Evolutionary conservation across 2,329 filamentous ascomycete genomes (phyloP), one percentile per base, ranked within the genome.

Genomic region (Alternaria longipes): DNA sequence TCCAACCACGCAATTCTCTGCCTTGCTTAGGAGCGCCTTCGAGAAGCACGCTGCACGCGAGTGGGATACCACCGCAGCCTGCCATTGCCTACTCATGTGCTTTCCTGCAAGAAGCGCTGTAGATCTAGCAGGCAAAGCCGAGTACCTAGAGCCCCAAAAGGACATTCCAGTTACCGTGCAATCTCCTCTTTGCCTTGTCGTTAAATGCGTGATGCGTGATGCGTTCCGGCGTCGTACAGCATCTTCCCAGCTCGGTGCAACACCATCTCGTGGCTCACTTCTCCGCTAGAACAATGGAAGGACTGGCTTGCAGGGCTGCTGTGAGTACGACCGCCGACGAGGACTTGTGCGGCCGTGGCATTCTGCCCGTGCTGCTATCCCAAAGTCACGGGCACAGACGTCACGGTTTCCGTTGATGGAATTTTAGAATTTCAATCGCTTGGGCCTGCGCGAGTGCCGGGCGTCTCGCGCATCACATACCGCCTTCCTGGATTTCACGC

Each of bases 371-470:
- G 54, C 42, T 54, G 55, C 42, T 54, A 44, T 54, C 46, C 46
- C 22, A 54, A 51, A 49, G 53, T 54, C 42, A 55, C 51, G 49
- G 36, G 63, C 64, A 65, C 60, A 54, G 65, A 64, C 54, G 45
- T 70, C 63, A 67, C 70, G 73, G 70, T 68, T 64, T 56, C 62
- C 57, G 65, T 71, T 64, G 70, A 74, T 60, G 73, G 73, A 72
- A 74, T 22, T 49, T 49, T 49, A n/a, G 30, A 22, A 74, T 73
- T 73, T 68, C 73, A 61, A 60, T 64, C 41, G 52, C 60, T 54
- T 49, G 60, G 66, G 61, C 59, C 54, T 62, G 46, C 18, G 16
- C 36, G 51, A 30, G 24, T 44, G 67, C 66, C 63, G 69, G 62
- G 70, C 71, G 65, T 74, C 74, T 75, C 64, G 70, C 66, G 60